Evolutionary conservation across 192 early-diverging fungal species (phyloP).

Genomic region (Phlyctochytrium planicorne): DNA sequence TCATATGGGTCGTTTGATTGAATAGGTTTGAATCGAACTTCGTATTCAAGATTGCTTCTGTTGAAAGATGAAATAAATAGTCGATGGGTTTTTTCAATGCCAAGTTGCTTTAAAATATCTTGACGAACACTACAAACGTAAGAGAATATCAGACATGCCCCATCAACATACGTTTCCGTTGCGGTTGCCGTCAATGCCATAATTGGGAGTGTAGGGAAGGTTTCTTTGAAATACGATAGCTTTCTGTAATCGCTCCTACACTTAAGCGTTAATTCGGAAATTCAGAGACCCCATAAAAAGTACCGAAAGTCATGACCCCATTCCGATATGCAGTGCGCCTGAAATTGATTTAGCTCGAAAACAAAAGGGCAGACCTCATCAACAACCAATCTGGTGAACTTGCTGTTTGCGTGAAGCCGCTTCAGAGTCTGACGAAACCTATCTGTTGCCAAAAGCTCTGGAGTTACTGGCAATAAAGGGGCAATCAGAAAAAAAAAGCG

Average conservation of each 20-base stretch:
- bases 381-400: constrained; percentile 44
- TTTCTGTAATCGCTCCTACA: constrained; percentile 41
- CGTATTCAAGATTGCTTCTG: constrained; percentile 47
- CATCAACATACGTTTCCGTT: constrained; percentile 8
- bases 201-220: constrained; percentile 62
- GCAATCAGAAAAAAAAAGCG: not conserved
- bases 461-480: constrained; percentile 33
- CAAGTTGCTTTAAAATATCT: constrained; percentile 44
- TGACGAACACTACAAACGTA: constrained; percentile 23
- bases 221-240: constrained; percentile 38
- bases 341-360: not conserved
- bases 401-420: constrained; percentile 25
- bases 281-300: not conserved
- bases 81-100: constrained; percentile 20
- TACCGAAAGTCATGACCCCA: constrained; percentile 53
- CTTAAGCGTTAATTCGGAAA: not conserved
- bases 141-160: not conserved
- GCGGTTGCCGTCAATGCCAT: constrained; percentile 81
- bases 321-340: constrained; percentile 54
- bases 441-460: constrained; percentile 47
- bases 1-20: constrained; percentile 34
- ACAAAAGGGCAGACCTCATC: constrained; percentile 35
- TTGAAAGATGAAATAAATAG: constrained; percentile 44
- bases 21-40: constrained; percentile 40
- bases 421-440: constrained; percentile 33